phyloP scores from a whole-genome alignment of 2,329 filamentous ascomycete genomes.

The Claviceps africana region DNA sequence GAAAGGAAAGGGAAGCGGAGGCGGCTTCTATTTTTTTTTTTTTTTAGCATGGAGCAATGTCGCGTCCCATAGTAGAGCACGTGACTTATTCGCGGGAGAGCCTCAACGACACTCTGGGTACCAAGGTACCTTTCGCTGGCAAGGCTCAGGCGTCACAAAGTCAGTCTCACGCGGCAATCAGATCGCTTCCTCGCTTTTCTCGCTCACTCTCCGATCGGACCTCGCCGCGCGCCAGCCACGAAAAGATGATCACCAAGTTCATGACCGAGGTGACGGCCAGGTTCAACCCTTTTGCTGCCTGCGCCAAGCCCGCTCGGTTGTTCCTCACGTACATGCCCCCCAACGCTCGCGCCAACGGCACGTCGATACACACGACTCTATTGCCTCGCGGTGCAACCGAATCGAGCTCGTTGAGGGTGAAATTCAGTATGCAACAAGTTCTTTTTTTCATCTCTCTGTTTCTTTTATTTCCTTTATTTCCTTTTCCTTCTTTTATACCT shows the following conservation, averaged over 20 bases:
- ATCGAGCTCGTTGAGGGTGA: slow-evolving; percentile 56
- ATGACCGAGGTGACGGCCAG: slow-evolving; percentile 71
- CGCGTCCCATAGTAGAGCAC: background rate
- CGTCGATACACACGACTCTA: slow-evolving; percentile 66
- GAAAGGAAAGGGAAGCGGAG: background rate
- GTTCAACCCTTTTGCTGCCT: slow-evolving; percentile 82
- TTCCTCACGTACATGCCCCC: slow-evolving; percentile 79
- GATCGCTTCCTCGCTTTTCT: background rate
- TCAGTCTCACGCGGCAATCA: no score
- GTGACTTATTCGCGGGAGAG: slow-evolving; percentile 6
- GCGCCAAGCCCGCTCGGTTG: slow-evolving; percentile 69
- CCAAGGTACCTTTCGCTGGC: no score
- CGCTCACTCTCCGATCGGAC: background rate
- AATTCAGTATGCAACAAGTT: slow-evolving; percentile 63
- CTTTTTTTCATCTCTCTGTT: no score
- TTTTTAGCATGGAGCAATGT: background rate
- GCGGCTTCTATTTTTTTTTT: background rate
- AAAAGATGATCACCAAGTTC: slow-evolving; percentile 68
- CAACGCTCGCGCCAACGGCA: slow-evolving; percentile 55
- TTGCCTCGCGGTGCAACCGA: slow-evolving; percentile 57
- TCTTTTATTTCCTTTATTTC: no score
- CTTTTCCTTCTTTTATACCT: background rate
- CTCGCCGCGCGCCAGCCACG: no score
- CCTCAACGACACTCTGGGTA: no score
- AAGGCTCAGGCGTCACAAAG: no score